A percentile compares a stretch with the other conserved stretches of the same genome.
Conservation (phyloP, 2,329 filamentous ascomycete species). For the Ophiocordyceps camponoti-saundersi region DNA sequence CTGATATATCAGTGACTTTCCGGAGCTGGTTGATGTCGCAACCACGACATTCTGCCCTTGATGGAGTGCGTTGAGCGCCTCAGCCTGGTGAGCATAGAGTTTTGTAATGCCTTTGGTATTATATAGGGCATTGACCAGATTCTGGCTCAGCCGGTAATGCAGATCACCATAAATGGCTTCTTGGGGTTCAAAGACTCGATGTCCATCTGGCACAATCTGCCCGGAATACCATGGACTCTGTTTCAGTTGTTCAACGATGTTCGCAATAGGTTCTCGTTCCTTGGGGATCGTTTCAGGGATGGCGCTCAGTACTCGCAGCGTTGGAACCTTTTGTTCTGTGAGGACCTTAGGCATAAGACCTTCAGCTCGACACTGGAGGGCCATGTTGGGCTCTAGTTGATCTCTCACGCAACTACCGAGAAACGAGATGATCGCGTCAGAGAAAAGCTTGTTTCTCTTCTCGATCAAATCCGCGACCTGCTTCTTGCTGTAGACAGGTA, state of each 20-base stretch:
- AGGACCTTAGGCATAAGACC: constrained; percentile 45
- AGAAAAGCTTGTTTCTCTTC: constrained; percentile 74
- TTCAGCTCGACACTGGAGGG: constrained; percentile 40
- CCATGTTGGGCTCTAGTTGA: constrained; percentile 47
- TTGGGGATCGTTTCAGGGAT: constrained; percentile 59
- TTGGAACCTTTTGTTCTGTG: constrained; percentile 15
- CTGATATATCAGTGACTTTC: constrained; percentile 96
- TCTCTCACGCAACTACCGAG: constrained; percentile 55
- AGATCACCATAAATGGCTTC: constrained; percentile 68
- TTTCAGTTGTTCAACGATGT: constrained; percentile 75
- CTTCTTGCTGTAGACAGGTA: constrained; percentile 86
- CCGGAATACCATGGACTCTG: constrained; percentile 73
- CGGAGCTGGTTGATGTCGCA: constrained; percentile 87
- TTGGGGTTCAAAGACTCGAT: constrained; percentile 79
- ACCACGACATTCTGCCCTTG: constrained; percentile 79
- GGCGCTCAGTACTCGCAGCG: constrained; percentile 19
- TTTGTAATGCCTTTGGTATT: constrained; percentile 76
- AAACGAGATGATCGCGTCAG: constrained; percentile 58
- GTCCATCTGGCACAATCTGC: constrained; percentile 86
- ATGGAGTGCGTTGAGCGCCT: constrained; percentile 79
- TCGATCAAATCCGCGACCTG: constrained; percentile 82
- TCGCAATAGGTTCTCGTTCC: constrained; percentile 62
- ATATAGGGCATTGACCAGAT: constrained; percentile 88
- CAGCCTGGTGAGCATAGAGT: constrained; percentile 81
- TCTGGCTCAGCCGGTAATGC: constrained; percentile 72